Conservation (phyloP, 257 asterid species). For the Penstemon newberryi region DNA sequence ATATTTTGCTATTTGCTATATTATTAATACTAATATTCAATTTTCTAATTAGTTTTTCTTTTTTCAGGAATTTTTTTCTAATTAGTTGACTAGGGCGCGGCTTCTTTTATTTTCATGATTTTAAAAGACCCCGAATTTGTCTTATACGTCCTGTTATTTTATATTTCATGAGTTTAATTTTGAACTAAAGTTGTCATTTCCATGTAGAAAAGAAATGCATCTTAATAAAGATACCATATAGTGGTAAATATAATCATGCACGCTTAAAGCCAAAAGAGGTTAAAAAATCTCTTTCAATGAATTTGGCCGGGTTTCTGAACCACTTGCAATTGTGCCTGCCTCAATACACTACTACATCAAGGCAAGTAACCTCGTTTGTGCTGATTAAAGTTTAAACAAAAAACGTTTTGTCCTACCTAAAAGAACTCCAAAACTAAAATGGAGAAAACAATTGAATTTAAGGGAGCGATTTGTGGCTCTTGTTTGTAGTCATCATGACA, state of each 20-base stretch:
- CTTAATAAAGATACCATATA: background rate
- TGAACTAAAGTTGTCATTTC: conserved; percentile 28
- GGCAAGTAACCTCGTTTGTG: conserved; percentile 22
- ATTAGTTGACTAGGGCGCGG: too few relatives aligned
- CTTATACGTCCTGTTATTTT: too few relatives aligned
- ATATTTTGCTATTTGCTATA: too few relatives aligned
- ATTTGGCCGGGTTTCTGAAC: conserved; percentile 35
- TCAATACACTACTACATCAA: conserved; percentile 5
- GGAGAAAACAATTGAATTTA: background rate
- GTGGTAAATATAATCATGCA: too few relatives aligned
- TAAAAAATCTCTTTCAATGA: conserved; percentile 24
- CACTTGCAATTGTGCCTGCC: conserved; percentile 31
- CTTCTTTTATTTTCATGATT: too few relatives aligned
- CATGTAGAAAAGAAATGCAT: conserved; percentile 26
- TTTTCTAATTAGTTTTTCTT: too few relatives aligned
- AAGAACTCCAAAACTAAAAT: conserved; percentile 8
- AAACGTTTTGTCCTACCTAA: conserved; percentile 13
- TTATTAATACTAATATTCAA: too few relatives aligned
- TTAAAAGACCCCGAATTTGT: too few relatives aligned
- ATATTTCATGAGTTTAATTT: conserved; percentile 22
- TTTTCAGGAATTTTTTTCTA: too few relatives aligned
- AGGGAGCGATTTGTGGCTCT: conserved; percentile 24
- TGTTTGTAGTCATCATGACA: conserved; percentile 26
- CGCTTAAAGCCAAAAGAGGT: conserved; percentile 14
- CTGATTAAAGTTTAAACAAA: conserved; percentile 24